phyloP scores from a whole-genome alignment of 495 filamentous ascomycete species.

The Aspergillus ellipticus region DNA sequence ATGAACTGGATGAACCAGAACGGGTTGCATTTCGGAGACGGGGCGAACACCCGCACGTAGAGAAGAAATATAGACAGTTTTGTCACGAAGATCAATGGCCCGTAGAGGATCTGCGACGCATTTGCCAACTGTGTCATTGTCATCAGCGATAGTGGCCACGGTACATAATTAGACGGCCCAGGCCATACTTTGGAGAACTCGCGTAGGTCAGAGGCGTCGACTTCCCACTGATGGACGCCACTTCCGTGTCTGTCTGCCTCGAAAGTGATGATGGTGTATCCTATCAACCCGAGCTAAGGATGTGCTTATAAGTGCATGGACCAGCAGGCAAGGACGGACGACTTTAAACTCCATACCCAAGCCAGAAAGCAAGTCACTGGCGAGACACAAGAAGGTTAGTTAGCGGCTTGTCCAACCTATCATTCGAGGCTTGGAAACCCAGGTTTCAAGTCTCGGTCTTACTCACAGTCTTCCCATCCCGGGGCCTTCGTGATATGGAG shows the following conservation, averaged over 20 bases:
- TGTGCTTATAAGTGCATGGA: neutral
- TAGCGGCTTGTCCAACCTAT: neutral
- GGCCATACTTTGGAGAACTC: slow-evolving; percentile 12
- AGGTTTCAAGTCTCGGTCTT: neutral
- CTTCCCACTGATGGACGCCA: slow-evolving; percentile 13
- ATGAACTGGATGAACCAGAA: slow-evolving; percentile 30
- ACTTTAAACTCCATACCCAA: slow-evolving; percentile 15
- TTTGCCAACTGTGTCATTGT: slow-evolving; percentile 29
- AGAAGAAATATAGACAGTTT: slow-evolving; percentile 39
- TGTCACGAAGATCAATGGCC: slow-evolving; percentile 31
- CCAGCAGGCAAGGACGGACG: neutral
- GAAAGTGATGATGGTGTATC: slow-evolving; percentile 19
- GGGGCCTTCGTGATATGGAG: slow-evolving; percentile 19
- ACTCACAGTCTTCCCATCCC: slow-evolving; percentile 34
- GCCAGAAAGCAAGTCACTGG: slow-evolving; percentile 19
- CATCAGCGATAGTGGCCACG: neutral
- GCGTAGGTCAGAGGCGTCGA: slow-evolving; percentile 6
- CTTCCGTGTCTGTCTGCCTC: slow-evolving; percentile 21
- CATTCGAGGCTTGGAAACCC: neutral
- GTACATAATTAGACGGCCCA: neutral
- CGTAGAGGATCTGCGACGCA: slow-evolving; percentile 31
- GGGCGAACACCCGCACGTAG: slow-evolving; percentile 38
- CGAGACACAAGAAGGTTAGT: neutral
- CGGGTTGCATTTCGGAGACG: slow-evolving; percentile 22
- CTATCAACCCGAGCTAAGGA: slow-evolving; percentile 16